Percentiles rank a stretch among this genome's conserved stretches.
These are phyloP conservation scores for Candida anglica DNA, from an alignment of 805 yeast genomes.

Conservation along the genomic window DNA sequence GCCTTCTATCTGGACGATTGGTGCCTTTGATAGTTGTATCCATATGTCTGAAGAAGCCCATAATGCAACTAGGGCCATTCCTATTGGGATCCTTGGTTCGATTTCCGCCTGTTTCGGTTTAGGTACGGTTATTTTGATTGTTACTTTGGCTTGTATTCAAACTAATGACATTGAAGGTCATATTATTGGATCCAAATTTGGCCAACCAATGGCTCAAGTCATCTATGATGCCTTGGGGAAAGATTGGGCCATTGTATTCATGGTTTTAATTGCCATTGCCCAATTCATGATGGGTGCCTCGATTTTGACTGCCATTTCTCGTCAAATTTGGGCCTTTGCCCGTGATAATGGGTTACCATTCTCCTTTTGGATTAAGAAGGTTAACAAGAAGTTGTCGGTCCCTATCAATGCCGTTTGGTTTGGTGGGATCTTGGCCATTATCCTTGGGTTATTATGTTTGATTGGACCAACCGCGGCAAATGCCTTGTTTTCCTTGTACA, in stretches of 20 bases:
- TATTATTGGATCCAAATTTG: conserved; percentile 44
- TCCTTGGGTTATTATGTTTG: conserved; percentile 55
- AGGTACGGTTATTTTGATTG: conserved; percentile 55
- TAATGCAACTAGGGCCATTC: conserved; percentile 59
- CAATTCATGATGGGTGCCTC: conserved; percentile 68
- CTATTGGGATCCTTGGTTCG: conserved; percentile 60
- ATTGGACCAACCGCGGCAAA: conserved; percentile 58
- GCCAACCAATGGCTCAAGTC: conserved; percentile 65
- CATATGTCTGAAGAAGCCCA: conserved; percentile 72
- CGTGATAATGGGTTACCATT: conserved; percentile 75
- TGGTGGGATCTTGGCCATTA: conserved; percentile 45
- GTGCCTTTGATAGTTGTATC: conserved; percentile 68
- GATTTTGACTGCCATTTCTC: conserved; percentile 57
- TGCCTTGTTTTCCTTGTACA: conserved; percentile 64
- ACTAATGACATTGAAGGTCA: conserved; percentile 34
- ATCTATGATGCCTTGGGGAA: conserved; percentile 60
- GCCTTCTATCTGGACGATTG: conserved; percentile 75
- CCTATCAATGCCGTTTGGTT: conserved; percentile 64
- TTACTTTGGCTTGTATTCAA: conserved; percentile 51
- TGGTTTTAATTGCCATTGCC: conserved; percentile 54
- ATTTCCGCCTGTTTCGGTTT: conserved; percentile 53
- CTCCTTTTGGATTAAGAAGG: conserved; percentile 51
- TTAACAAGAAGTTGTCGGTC: conserved; percentile 52
- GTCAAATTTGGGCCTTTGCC: conserved; percentile 74
- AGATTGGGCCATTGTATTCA: conserved; percentile 61